Percentiles rank a stretch among this genome's conserved stretches.
These are phyloP conservation scores for Ogataea siamensis DNA, from an alignment of 805 yeast genomes.

Conservation along the genomic window DNA sequence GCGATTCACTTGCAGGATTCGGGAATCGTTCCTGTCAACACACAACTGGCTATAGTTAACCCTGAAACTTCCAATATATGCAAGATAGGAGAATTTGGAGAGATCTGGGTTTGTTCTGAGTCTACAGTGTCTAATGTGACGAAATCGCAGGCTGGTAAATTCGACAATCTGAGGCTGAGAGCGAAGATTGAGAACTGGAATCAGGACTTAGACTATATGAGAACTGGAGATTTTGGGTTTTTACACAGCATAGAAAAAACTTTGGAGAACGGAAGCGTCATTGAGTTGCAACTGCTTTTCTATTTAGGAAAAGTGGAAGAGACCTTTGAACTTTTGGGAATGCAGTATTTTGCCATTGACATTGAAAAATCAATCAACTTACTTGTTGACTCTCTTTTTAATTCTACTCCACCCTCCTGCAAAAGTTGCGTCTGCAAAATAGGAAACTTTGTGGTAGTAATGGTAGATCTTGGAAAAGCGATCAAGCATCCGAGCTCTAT, in stretches of 20 bases:
- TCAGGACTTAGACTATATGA: conserved; percentile 59
- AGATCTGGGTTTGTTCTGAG: conserved; percentile 93
- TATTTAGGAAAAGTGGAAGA: conserved; percentile 81
- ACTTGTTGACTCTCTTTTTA: conserved; percentile 1
- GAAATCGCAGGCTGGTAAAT: conserved; percentile 36
- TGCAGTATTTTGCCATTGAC: conserved; percentile 87
- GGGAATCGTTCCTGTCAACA: conserved; percentile 93
- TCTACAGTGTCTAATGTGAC: conserved; percentile 60
- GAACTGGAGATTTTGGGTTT: conserved; percentile 96
- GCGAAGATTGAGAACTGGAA: conserved; percentile 68
- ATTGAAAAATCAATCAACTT: conserved; percentile 67
- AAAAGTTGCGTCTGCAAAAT: conserved; percentile 66
- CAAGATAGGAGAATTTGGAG: conserved; percentile 90
- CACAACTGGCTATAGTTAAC: conserved; percentile 90
- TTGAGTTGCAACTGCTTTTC: conserved; percentile 72
- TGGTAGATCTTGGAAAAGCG: conserved; percentile 57
- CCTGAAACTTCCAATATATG: conserved; percentile 86
- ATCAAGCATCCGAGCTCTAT: conserved; percentile 60
- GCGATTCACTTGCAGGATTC: conserved; percentile 86
- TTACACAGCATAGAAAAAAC: conserved; percentile 64
- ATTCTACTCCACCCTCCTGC: not conserved
- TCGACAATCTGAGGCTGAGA: conserved; percentile 52
- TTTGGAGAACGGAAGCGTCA: conserved; percentile 19
- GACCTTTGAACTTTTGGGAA: conserved; percentile 87
- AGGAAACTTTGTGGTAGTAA: conserved; percentile 72